Base-by-base conservation (phyloP, 2,329 filamentous ascomycete species). In the Pseudogymnoascus sp. region DNA sequence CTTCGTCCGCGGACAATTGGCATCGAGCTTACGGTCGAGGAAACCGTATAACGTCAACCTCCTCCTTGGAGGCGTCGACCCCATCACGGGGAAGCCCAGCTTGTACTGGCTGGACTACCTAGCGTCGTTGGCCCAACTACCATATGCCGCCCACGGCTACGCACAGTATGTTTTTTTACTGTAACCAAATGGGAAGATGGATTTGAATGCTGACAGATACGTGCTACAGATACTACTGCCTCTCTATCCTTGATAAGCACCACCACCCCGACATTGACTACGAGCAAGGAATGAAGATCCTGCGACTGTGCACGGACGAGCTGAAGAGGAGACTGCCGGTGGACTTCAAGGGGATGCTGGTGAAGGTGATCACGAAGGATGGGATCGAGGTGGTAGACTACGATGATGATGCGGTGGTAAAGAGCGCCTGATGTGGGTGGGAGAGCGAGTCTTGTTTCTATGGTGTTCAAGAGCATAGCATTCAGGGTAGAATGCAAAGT, bases 71-170 rank as follows among this genome's bases (percentile, higher is more conserved):
- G 95, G 96, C 68, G 89, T 96, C 71, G 93, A 99, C 77, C 87
- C 90, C 68, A 95, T 96, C 78, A 92, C 90, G 69, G 84, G 91
- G 78, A 90, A 95, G 83, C 93, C 95, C 28, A 89, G 88, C 73
- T 80, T 99, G 69, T 96, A 96, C 83, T 99, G 95, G 95, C 84
- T 97, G 71, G 93, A 99, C 76, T 97, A 97, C 79, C 86, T 99
- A 73, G 95, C 93, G 68, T 88, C 93, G 66, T 79, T 93, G 74
- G 93, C 92, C 4, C 85, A 90, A 33, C 82, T 99, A 59, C 95
- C 95, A 63, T 99, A 99, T 75, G 96, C 95, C 60, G 95, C 95
- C 66, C 96, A 99, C 72, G 95, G 95, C 70, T 99, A 99, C 78
- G 95, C 95, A 70, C 95, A 99, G 89, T 92, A 87, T 66, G 89